Base-by-base conservation (phyloP, 116 monocot genomes). In the Dioscorea cayenensis region DNA sequence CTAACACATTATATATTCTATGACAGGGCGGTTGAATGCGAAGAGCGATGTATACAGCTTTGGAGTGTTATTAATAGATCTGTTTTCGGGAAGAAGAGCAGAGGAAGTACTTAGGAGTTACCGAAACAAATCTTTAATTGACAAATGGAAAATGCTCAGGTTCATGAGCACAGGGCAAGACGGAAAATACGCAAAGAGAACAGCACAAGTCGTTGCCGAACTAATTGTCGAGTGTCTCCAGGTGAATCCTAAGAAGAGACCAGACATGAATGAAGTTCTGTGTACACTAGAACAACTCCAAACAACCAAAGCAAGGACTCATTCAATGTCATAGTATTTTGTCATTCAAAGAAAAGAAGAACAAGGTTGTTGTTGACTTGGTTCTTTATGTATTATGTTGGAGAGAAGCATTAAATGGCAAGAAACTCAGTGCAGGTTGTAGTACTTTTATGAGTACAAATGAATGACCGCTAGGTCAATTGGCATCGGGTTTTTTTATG, bases 1-100 rank as follows among this genome's bases (percentile, higher is more conserved):
- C 17, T 51, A 2, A 17, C 51, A 17, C 51, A 51, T 17, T 14
- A 55, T 18, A 16, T n/a, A 55, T 55, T 16, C 19, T 55, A 19
- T n/a, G 17, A 8, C 55, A 55, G 55, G 55, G 16, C 55, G 55
- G 5, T 55, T 55, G n/a, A 55, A 0, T 19, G 14, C n/a, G 55
- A 55, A 55, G 14, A 55, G 55, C n/a, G 55, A 55, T n/a, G n/a
- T 55, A 55, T 55, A 55, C 55, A 55, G 55, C 19, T 55, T 55
- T 16, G 55, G 63, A 7, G 20, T 63, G 18, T 17, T 63, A 3
- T 22, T 63, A 13, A 7, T 63, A 21, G 63, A 63, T 20, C 4
- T 63, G 63, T 63, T 63, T 20, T 63, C 63, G 8, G 63, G 63
- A 63, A 22, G 63, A 63, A 22, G n/a, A 20, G 63, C 63, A 28